Conservation (phyloP, 2,329 filamentous ascomycete genomes). For the Fusarium virguliforme region DNA sequence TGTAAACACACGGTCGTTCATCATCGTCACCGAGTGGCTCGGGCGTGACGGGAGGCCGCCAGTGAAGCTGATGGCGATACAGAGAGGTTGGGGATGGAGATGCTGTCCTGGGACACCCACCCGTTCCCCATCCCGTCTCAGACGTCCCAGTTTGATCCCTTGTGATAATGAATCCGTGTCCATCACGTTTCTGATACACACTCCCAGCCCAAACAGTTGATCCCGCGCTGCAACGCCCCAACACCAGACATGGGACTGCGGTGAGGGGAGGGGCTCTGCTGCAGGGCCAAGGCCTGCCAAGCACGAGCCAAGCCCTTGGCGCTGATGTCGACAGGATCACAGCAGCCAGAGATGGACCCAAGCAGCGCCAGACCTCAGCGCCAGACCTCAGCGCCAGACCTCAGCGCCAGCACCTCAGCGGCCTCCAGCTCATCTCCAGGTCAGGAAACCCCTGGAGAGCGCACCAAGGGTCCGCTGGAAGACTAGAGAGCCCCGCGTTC, state of each 20-base stretch:
- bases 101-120: conserved; percentile 6
- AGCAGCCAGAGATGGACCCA: too few species aligned
- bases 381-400: background rate
- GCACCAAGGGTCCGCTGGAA: conserved; percentile 29
- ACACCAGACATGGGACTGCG: conserved; percentile 30
- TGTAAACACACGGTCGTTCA: background rate
- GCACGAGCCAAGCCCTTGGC: conserved; percentile 36
- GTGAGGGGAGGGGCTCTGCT: conserved; percentile 43
- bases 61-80: conserved; percentile 7
- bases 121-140: conserved; percentile 37
- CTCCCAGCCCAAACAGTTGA: background rate
- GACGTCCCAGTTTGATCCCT: conserved; percentile 21
- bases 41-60: conserved; percentile 40
- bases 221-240: conserved; percentile 22
- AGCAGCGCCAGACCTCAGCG: too few species aligned
- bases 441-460: conserved; percentile 27
- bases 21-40: background rate
- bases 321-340: conserved; percentile 10
- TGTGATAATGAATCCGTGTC: conserved; percentile 33
- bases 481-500: conserved; percentile 23
- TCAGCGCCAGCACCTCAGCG: conserved; percentile 17
- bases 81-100: conserved; percentile 26
- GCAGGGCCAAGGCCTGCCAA: conserved; percentile 43
- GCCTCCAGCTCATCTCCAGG: conserved; percentile 39
- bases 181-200: conserved; percentile 22